Evolutionary conservation across 2,329 filamentous ascomycete species (phyloP).

Genomic region (Tothia fuscella): DNA sequence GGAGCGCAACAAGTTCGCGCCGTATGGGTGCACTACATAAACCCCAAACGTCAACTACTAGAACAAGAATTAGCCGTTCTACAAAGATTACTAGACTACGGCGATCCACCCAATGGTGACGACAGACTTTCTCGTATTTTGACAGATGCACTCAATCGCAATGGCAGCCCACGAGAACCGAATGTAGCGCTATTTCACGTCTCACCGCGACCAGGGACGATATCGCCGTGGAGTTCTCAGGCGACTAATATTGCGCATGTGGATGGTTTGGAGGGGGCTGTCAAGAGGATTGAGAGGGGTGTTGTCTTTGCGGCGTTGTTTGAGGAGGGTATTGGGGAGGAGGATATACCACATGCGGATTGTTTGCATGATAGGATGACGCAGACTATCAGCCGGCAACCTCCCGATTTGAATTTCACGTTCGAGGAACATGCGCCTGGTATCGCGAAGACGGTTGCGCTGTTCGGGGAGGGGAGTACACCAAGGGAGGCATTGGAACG

Average conservation of each 20-base stretch:
- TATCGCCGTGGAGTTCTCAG: slow-evolving; percentile 96
- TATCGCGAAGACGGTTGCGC: slow-evolving; percentile 62
- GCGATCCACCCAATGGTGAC: slow-evolving; percentile 36
- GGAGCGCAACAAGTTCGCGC: slow-evolving; percentile 35
- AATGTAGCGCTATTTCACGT: slow-evolving; percentile 55
- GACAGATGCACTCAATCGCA: slow-evolving; percentile 36
- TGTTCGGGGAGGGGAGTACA: slow-evolving; percentile 52
- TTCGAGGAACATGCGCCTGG: slow-evolving; percentile 59
- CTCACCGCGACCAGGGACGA: slow-evolving; percentile 64
- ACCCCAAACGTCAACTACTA: slow-evolving; percentile 27
- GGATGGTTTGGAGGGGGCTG: slow-evolving; percentile 63
- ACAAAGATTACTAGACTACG: slow-evolving; percentile 50
- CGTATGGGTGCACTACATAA: slow-evolving; percentile 40
- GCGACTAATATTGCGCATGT: slow-evolving; percentile 89
- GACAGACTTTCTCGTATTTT: slow-evolving; percentile 33
- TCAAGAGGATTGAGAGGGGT: slow-evolving; percentile 75
- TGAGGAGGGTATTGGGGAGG: slow-evolving; percentile 38
- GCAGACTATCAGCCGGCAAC: slow-evolving; percentile 56
- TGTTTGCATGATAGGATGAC: slow-evolving; percentile 91
- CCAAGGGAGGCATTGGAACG: slow-evolving; percentile 63
- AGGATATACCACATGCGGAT: slow-evolving; percentile 51
- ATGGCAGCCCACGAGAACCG: slow-evolving; percentile 38
- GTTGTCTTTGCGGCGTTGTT: slow-evolving; percentile 59
- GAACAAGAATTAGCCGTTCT: slow-evolving; percentile 39
- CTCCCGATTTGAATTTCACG: slow-evolving; percentile 61